Evolutionary conservation across 768 basidiomycete species (phyloP).

Genomic region (Rossbeevera mucosa): DNA sequence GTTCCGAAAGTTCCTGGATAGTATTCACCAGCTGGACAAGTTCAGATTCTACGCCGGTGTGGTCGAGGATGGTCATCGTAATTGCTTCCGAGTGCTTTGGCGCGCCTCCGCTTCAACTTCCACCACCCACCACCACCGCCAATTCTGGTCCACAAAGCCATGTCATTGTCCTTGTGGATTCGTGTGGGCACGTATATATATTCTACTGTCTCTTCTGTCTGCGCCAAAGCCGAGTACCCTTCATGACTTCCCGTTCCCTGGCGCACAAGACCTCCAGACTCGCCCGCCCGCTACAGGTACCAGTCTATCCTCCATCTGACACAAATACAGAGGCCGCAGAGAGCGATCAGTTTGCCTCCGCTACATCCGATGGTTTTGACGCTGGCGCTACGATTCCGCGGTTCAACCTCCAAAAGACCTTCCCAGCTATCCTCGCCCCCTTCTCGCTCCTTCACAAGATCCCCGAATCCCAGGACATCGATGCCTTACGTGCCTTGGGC

Average conservation of each 20-base stretch:
- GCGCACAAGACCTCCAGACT: constrained; percentile 1
- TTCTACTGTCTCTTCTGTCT: no score
- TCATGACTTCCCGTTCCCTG: constrained; percentile 18
- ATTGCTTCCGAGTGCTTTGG: constrained; percentile 8
- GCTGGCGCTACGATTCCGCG: constrained; percentile 6
- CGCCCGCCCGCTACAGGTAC: neutral
- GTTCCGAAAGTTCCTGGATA: constrained; percentile 78
- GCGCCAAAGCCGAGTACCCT: neutral
- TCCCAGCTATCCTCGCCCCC: constrained; percentile 34
- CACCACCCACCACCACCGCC: neutral
- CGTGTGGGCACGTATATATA: constrained; percentile 1
- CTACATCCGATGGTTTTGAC: constrained; percentile 16
- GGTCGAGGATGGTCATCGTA: constrained; percentile 54
- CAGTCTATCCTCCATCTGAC: neutral
- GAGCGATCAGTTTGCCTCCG: constrained; percentile 25
- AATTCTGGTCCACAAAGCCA: neutral
- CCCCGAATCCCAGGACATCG: constrained; percentile 21
- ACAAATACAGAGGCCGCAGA: constrained; percentile 21
- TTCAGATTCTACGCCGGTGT: constrained; percentile 50
- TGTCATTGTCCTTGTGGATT: neutral
- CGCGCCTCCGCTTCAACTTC: neutral
- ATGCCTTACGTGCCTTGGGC: constrained; percentile 27
- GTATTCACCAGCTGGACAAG: constrained; percentile 59
- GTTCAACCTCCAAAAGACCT: constrained; percentile 32
- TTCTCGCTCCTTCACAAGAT: constrained; percentile 25